phyloP scores from a whole-genome alignment of 805 yeast species.

The Priceomyces medius region DNA sequence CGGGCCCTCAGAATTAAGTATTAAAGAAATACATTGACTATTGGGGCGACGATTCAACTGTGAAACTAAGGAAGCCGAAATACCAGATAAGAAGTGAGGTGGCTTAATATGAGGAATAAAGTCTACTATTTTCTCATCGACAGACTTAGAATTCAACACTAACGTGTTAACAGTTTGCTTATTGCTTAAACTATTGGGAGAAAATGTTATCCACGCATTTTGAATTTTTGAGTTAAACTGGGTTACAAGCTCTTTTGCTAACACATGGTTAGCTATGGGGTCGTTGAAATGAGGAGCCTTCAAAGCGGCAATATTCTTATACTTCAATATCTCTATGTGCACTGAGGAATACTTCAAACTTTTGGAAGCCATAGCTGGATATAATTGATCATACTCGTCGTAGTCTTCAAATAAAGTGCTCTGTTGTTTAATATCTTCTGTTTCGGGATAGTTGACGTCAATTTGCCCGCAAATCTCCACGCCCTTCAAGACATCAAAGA shows the following conservation, averaged over 20 bases:
- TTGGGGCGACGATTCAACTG: constrained; percentile 13
- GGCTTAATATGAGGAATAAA: constrained; percentile 43
- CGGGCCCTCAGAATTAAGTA: constrained; percentile 60
- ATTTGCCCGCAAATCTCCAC: constrained; percentile 9
- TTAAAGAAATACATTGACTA: constrained; percentile 18
- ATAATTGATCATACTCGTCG: constrained; percentile 53
- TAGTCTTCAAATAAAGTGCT: constrained; percentile 25
- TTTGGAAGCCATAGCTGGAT: constrained; percentile 30
- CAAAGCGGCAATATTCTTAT: constrained; percentile 14
- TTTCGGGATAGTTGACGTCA: constrained; percentile 11
- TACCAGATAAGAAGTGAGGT: constrained; percentile 63
- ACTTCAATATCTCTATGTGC: constrained; percentile 22
- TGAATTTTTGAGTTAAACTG: constrained; percentile 10
- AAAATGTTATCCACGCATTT: constrained; percentile 26
- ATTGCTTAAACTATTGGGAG: constrained; percentile 39
- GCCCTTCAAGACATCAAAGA: constrained; percentile 16
- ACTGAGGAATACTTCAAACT: constrained; percentile 20
- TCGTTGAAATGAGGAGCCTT: constrained; percentile 38
- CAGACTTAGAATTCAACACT: constrained; percentile 10
- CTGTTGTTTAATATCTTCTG: constrained; percentile 8
- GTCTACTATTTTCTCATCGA: constrained; percentile 3
- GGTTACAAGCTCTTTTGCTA: constrained; percentile 23
- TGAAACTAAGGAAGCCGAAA: constrained; percentile 46
- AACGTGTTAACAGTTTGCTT: constrained; percentile 25
- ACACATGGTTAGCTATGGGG: constrained; percentile 29